phyloP scores from a whole-genome alignment of 2,329 filamentous ascomycete genomes.

The Colletotrichum karsti region DNA sequence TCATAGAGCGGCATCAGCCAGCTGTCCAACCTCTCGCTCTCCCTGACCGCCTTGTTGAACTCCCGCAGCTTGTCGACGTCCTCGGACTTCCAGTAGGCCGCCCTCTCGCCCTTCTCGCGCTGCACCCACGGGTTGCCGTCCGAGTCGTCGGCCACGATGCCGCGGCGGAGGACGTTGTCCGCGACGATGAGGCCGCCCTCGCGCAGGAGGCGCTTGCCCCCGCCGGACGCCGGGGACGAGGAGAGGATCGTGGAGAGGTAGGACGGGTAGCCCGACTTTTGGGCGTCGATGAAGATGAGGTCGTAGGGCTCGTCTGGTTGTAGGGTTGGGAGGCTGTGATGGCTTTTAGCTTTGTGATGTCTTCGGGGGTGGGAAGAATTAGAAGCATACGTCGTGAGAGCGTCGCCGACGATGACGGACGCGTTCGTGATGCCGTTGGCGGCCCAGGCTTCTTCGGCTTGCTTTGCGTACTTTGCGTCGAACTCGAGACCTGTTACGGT shows the following conservation, averaged over 20 bases:
- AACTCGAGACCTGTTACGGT: slow-evolving; percentile 56
- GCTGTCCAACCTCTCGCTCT: slow-evolving; percentile 45
- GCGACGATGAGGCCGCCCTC: slow-evolving; percentile 60
- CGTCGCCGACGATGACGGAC: slow-evolving; percentile 56
- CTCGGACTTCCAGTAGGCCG: slow-evolving; percentile 29
- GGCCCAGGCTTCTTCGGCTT: slow-evolving; percentile 48
- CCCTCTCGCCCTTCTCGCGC: slow-evolving; percentile 19
- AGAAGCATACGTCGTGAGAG: slow-evolving; percentile 51
- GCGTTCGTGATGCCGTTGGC: slow-evolving; percentile 52
- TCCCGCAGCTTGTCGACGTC: slow-evolving; percentile 30
- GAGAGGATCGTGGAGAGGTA: slow-evolving; percentile 57
- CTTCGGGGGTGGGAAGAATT: too few species aligned
- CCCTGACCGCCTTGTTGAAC: slow-evolving; percentile 32
- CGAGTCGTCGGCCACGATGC: slow-evolving; percentile 51
- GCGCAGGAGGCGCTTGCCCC: slow-evolving; percentile 51
- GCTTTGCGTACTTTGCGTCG: slow-evolving; percentile 49
- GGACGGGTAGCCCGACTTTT: slow-evolving; percentile 59
- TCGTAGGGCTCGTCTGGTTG: slow-evolving; percentile 55
- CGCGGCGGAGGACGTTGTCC: slow-evolving; percentile 61
- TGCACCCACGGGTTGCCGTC: slow-evolving; percentile 28
- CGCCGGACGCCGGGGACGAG: slow-evolving; percentile 46
- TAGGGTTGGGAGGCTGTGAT: slow-evolving; percentile 39
- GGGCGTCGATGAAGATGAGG: slow-evolving; percentile 62
- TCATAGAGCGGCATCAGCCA: slow-evolving; percentile 54
- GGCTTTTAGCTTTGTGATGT: neutral